Conservation (phyloP, 2,329 filamentous ascomycete genomes). For the Xylaria sp. region DNA sequence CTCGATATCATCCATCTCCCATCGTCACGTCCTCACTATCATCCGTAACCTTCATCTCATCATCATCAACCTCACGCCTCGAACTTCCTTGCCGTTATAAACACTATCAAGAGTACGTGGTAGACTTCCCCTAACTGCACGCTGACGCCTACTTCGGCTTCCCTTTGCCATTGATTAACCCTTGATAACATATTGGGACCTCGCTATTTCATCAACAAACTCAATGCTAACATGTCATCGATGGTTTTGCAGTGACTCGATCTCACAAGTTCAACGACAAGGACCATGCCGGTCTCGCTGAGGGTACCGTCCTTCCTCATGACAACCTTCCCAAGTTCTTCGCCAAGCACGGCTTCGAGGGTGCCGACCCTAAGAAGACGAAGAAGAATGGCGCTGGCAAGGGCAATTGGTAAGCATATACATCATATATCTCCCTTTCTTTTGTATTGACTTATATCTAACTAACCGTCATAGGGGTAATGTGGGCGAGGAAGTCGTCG, state of each 20-base stretch:
- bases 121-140: background rate
- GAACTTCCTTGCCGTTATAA: background rate
- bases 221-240: constrained; percentile 22
- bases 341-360: constrained; percentile 83
- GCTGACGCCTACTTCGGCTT: background rate
- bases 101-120: constrained; percentile 30
- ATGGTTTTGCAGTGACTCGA: constrained; percentile 80
- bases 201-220: background rate
- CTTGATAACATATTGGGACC: background rate
- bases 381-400: constrained; percentile 97
- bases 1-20: constrained; percentile 18
- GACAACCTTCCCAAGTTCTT: constrained; percentile 92
- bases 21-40: constrained; percentile 12
- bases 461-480: constrained; percentile 72
- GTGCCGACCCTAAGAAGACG: constrained; percentile 87
- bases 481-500: constrained; percentile 83
- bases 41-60: constrained; percentile 7
- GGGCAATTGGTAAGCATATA: constrained; percentile 85
- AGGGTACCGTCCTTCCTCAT: constrained; percentile 75
- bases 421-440: background rate
- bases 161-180: constrained; percentile 3
- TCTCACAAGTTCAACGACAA: constrained; percentile 96
- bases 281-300: constrained; percentile 82
- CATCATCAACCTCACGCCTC: constrained; percentile 10
- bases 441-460: background rate